phyloP scores from a whole-genome alignment of 805 yeast genomes.

The Maudiozyma bulderi region DNA sequence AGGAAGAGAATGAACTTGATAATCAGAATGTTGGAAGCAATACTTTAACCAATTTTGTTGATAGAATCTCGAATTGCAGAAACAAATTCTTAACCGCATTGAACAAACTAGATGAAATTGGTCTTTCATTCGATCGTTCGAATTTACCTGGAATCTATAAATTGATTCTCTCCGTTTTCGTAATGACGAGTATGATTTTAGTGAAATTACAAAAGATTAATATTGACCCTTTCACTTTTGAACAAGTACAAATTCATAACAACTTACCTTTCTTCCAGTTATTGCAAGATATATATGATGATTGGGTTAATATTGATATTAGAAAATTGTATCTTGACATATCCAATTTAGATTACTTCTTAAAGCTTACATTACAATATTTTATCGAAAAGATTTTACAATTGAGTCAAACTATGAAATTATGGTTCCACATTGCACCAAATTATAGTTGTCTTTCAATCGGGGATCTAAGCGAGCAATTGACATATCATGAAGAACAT shows the following conservation, averaged over 20 bases:
- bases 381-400: conserved; percentile 11
- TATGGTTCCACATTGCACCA: conserved; percentile 23
- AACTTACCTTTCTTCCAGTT: conserved; percentile 6
- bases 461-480: conserved; percentile 13
- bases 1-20: conserved; percentile 1
- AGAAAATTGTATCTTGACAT: conserved; percentile 7
- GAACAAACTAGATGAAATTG: conserved; percentile 15
- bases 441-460: conserved; percentile 23
- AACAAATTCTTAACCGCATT: conserved; percentile 14
- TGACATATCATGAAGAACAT: conserved; percentile 5
- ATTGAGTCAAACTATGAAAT: conserved; percentile 13
- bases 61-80: conserved; percentile 6
- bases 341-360: conserved; percentile 2
- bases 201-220: conserved; percentile 5
- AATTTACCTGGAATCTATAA: background rate
- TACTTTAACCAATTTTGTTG: conserved; percentile 5
- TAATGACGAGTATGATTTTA: conserved; percentile 18
- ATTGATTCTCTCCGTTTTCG: conserved; percentile 17
- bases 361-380: background rate
- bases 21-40: too few relatives aligned
- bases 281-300: conserved; percentile 10
- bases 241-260: conserved; percentile 18
- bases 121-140: background rate
- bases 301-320: conserved; percentile 11
- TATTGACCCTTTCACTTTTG: conserved; percentile 25